Base-by-base conservation (phyloP, 2,329 filamentous ascomycete genomes). In the Pyricularia sp. region DNA sequence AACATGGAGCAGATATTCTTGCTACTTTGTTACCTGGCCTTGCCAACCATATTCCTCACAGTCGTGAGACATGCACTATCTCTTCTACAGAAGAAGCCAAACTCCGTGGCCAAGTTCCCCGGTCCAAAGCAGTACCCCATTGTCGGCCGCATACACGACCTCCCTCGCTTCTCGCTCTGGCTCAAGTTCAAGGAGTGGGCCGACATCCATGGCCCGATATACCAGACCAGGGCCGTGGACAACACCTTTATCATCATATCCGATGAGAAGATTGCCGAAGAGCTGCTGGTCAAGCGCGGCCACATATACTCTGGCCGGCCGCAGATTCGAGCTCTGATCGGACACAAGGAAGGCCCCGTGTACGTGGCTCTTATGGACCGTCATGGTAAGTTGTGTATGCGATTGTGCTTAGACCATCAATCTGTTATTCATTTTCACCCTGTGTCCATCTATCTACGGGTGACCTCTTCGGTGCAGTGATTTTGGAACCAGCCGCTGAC, bases 291-390 rank as follows among this genome's bases (percentile, higher is more conserved):
- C 58, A 84, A 83, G 75, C 77, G 81, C 33, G 82, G 82, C 5
- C 80, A 84, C 70, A 83, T 81, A 70, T 84, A 84, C 71, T 80
- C 81, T 1, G 82, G 83, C 4, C 77, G 83, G n/a, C 81, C 81
- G 9, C 82, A 84, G 75, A 83, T 85, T 69, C 75, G 82, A 36
- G 82, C 82, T 0, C 75, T 85, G 20, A 80, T 84, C 70, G 75
- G 81, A 69, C 83, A 85, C 73, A 85, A 84, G 75, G 78, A 80
- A 4, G 80, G 82, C 0, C 79, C 81, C 0, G 79, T 77, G 2
- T 85, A 84, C 71, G 77, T 81, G n/a, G 83, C 83, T 4, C 73
- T 84, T 71, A 84, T 84, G 81, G 83, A 85, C 70, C 78, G 82
- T 20, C 79, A 82, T 71, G 81, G 81, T 83, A 72, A 73, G 79